phyloP scores from a whole-genome alignment of 2,329 filamentous ascomycete species.

The Aspergillus transmontanensis region DNA sequence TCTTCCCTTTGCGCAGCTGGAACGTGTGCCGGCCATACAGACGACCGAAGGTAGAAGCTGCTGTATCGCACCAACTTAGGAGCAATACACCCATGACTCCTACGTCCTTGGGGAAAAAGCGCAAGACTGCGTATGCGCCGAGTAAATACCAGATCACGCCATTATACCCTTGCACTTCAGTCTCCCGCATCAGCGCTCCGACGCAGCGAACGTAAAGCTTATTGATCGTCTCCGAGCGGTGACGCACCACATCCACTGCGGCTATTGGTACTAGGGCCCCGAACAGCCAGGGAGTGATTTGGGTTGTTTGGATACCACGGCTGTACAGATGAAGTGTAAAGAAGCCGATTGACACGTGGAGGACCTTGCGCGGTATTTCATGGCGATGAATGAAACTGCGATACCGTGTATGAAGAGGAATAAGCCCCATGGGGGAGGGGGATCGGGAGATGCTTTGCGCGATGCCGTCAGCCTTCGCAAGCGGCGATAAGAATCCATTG shows the following conservation, averaged over 20 bases:
- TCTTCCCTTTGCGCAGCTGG: conserved; percentile 83
- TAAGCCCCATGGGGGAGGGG: conserved; percentile 88
- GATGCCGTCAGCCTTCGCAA: conserved; percentile 59
- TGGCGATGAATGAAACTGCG: conserved; percentile 91
- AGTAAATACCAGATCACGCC: conserved; percentile 96
- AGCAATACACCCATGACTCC: conserved; percentile 86
- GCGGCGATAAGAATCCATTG: conserved; percentile 41
- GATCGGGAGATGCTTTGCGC: conserved; percentile 90
- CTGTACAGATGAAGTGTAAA: conserved; percentile 85
- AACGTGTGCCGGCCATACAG: conserved; percentile 88
- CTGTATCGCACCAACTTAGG: conserved; percentile 97
- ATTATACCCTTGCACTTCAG: conserved; percentile 91
- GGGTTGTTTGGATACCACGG: conserved; percentile 71
- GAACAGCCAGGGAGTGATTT: conserved; percentile 85
- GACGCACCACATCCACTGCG: conserved; percentile 77
- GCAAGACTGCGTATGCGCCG: conserved; percentile 82
- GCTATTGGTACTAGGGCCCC: conserved; percentile 80
- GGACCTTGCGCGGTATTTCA: conserved; percentile 88
- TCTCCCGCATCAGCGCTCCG: conserved; percentile 94
- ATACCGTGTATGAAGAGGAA: conserved; percentile 93
- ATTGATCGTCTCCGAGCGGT: conserved; percentile 80
- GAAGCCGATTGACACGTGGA: conserved; percentile 97
- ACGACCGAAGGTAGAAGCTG: conserved; percentile 90
- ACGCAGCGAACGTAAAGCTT: conserved; percentile 80
- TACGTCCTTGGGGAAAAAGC: conserved; percentile 90